Evolutionary conservation across 495 filamentous ascomycete genomes (phyloP).

Genomic region (Elasticomyces elasticus): DNA sequence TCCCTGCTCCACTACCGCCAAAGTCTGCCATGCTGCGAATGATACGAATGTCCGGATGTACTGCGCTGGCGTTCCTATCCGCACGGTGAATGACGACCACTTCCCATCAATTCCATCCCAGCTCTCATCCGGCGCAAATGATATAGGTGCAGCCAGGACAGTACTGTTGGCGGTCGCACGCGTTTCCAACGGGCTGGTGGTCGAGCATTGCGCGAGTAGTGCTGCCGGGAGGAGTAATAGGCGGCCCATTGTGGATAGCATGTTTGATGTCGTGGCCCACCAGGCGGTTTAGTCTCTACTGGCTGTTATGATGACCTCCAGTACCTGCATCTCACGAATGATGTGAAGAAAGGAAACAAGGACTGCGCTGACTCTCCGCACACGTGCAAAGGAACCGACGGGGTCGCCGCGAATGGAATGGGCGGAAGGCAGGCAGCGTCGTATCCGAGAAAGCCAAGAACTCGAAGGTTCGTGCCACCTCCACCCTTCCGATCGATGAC

Average conservation of each 20-base stretch:
- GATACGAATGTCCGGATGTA: slow-evolving; percentile 31
- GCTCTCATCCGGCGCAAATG: slow-evolving; percentile 16
- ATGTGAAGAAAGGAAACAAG: not conserved
- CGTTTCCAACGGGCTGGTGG: not conserved
- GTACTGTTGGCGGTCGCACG: not conserved
- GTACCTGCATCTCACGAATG: not conserved
- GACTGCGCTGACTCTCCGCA: not conserved
- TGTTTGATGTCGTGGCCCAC: not conserved
- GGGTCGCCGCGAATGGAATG: not conserved
- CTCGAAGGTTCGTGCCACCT: too few relatives aligned
- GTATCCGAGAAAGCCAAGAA: too few relatives aligned
- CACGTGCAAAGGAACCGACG: not conserved
- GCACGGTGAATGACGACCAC: slow-evolving; percentile 32
- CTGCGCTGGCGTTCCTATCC: slow-evolving; percentile 34
- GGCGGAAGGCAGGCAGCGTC: not conserved
- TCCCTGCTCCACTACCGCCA: slow-evolving; percentile 35
- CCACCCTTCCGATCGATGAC: too few relatives aligned
- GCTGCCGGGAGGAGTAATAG: slow-evolving; percentile 7
- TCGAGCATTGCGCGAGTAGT: slow-evolving; percentile 7
- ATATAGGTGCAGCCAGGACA: slow-evolving; percentile 9
- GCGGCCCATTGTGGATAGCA: slow-evolving; percentile 2
- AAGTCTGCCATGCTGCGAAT: slow-evolving; percentile 30
- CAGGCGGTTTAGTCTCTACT: not conserved
- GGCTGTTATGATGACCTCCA: not conserved
- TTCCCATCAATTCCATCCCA: slow-evolving; percentile 36